Evolutionary conservation across 768 basidiomycete species (phyloP).

Genomic region (Omphalotus guepiniiformis): DNA sequence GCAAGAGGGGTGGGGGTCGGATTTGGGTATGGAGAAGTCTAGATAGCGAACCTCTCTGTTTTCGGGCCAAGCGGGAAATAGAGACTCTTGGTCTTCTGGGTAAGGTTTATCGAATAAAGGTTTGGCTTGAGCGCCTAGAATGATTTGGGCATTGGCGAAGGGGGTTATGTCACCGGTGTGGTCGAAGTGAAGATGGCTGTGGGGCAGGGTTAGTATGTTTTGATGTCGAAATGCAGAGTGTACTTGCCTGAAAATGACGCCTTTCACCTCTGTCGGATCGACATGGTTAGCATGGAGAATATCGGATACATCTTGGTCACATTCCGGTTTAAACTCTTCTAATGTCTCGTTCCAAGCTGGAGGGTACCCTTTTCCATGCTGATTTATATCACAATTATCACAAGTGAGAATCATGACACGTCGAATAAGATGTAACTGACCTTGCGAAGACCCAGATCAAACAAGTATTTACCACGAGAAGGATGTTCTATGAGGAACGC

Average conservation of each 20-base stretch:
- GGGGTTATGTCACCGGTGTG: constrained; percentile 2
- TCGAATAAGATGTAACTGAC: neutral
- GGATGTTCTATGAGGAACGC: constrained; percentile 1
- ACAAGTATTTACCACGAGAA: neutral
- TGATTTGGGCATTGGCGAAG: neutral
- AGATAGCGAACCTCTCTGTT: neutral
- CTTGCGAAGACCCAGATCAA: constrained; percentile 6
- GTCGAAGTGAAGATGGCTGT: constrained; percentile 8
- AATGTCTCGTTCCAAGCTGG: constrained; percentile 1
- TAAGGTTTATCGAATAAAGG: neutral
- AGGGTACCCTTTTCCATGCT: constrained; percentile 3
- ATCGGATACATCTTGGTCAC: neutral
- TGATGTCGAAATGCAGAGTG: neutral
- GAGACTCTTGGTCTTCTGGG: constrained; percentile 1
- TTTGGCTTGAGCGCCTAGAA: neutral
- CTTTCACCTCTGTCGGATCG: neutral
- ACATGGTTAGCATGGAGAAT: neutral
- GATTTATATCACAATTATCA: neutral
- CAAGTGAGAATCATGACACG: neutral
- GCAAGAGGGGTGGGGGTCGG: neutral
- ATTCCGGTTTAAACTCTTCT: neutral
- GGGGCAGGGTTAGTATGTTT: neutral
- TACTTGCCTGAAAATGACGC: constrained; percentile 5
- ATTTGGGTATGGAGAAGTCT: neutral
- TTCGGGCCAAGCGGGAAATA: neutral